A percentile compares a stretch with the other conserved stretches of the same genome.
Conservation (phyloP, 2,329 filamentous ascomycete genomes). For the Xylariaceae sp. region DNA sequence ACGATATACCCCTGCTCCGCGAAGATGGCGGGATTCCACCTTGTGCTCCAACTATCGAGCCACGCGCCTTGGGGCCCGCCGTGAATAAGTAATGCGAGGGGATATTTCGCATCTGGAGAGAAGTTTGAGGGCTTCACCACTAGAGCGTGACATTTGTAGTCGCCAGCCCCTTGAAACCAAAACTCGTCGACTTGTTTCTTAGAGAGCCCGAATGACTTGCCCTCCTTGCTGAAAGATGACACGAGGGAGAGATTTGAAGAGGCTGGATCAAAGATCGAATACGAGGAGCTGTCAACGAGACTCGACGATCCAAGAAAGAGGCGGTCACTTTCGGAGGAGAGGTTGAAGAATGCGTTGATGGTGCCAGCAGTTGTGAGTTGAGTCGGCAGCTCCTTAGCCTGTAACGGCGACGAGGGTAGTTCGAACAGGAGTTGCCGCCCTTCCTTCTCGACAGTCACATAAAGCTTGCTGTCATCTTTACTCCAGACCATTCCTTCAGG, state of each 20-base stretch:
- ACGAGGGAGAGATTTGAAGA: conserved; percentile 37
- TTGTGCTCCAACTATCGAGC: conserved; percentile 64
- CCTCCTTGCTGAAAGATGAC: conserved; percentile 63
- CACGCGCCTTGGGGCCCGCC: conserved; percentile 78
- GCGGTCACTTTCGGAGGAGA: conserved; percentile 40
- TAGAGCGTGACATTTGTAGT: conserved; percentile 65
- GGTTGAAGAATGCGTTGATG: conserved; percentile 47
- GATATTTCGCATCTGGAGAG: conserved; percentile 67
- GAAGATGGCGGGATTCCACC: conserved; percentile 84
- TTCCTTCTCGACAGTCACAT: conserved; percentile 68
- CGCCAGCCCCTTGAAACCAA: conserved; percentile 61
- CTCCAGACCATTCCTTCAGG: conserved; percentile 56
- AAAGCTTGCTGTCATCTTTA: conserved; percentile 57
- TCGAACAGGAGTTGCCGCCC: conserved; percentile 60
- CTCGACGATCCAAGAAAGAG: conserved; percentile 66
- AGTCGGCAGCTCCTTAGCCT: conserved; percentile 43
- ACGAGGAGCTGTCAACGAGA: conserved; percentile 68
- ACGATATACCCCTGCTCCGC: conserved; percentile 85
- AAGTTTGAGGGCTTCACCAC: conserved; percentile 66
- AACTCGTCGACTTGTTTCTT: conserved; percentile 61
- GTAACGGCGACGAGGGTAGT: conserved; percentile 50
- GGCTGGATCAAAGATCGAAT: conserved; percentile 52
- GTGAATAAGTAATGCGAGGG: conserved; percentile 75
- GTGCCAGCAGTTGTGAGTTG: conserved; percentile 47
- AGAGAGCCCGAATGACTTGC: conserved; percentile 63